Base-by-base conservation (phyloP, 1,139 yeast genomes). In the Scheffersomyces quercinus region DNA sequence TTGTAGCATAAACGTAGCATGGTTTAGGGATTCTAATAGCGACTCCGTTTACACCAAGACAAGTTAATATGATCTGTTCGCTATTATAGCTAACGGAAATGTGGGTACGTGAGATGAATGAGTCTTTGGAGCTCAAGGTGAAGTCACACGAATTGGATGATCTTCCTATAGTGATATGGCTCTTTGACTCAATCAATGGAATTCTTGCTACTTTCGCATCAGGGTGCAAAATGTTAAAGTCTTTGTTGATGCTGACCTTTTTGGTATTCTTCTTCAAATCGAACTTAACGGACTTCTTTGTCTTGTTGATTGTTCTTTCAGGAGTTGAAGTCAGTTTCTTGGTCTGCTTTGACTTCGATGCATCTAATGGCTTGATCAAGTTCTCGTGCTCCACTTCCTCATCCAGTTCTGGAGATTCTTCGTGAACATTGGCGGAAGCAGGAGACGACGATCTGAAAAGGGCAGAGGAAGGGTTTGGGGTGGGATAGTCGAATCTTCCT, bases 41-140 rank as follows among this genome's bases (percentile, higher is more conserved):
- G 45, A 84, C 65, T 4, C 95, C 95, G 56, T 87, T 87, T 67
- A 80, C 77, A 1, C 95, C 95, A 46, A 80, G 57, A 57, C 95
- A 87, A 37, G 73, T 74, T 43, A 86, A 61, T 5, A 52, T 61
- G 53, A 60, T 69, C 42, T 53, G 60, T 35, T 59, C 56, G 5
- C 52, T 48, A 37, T 57, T 53, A 47, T 64, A 60, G 33, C 59
- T 53, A 12, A 71, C 52, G 16, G 60, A 53, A 40, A 85, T 75
- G 62, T 88, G 96, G 15, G 76, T 72, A 44, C 96, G 77, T 7
- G 95, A 86, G 29, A 88, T 79, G 37, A 75, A 74, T 57, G 81
- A 82, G 59, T 85, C 78, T 4, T 64, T 66, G 37, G 82, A 67
- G 38, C 77, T 67, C 45, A 85, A 68, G 43, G 77, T 78, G 54